Evolutionary conservation across 2,329 filamentous ascomycete genomes (phyloP).

Genomic region (Fusarium sp.): DNA sequence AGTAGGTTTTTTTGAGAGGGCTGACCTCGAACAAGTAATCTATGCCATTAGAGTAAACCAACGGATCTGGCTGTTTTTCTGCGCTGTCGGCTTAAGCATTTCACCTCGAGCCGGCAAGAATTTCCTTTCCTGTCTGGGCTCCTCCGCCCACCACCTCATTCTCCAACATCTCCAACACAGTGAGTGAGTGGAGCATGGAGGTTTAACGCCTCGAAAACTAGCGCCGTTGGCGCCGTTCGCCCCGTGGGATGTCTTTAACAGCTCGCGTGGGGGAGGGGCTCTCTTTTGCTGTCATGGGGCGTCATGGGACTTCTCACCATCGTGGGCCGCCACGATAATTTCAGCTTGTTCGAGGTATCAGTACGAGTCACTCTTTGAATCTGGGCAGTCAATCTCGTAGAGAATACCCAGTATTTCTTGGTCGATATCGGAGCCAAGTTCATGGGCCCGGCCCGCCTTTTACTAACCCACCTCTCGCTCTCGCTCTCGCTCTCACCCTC

Average conservation of each 20-base stretch:
- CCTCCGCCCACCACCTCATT: neutral
- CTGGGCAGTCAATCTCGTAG: conserved; percentile 4
- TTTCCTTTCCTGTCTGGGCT: conserved; percentile 22
- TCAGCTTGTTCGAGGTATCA: neutral
- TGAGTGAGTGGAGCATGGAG: conserved; percentile 11
- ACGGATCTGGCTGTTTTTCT: neutral
- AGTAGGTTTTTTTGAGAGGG: too few relatives aligned
- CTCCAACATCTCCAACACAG: conserved; percentile 35
- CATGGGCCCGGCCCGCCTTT: conserved; percentile 15
- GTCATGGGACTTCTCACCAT: conserved; percentile 34
- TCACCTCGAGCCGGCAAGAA: conserved; percentile 15
- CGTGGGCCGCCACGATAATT: conserved; percentile 27
- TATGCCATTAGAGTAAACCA: neutral
- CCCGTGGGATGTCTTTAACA: conserved; percentile 25
- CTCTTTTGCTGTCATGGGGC: conserved; percentile 33
- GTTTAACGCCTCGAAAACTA: conserved; percentile 15
- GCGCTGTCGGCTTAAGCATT: neutral
- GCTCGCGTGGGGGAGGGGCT: conserved; percentile 20
- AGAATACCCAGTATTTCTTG: conserved; percentile 10
- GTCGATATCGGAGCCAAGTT: conserved; percentile 23
- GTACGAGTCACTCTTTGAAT: conserved; percentile 2
- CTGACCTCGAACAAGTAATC: neutral
- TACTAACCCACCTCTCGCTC: conserved; percentile 28
- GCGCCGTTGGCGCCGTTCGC: conserved; percentile 25
- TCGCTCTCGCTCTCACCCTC: conserved; percentile 15